Evolutionary conservation across 495 filamentous ascomycete genomes (phyloP), one percentile per base, ranked within the genome.

Genomic region (Thozetella sp.): DNA sequence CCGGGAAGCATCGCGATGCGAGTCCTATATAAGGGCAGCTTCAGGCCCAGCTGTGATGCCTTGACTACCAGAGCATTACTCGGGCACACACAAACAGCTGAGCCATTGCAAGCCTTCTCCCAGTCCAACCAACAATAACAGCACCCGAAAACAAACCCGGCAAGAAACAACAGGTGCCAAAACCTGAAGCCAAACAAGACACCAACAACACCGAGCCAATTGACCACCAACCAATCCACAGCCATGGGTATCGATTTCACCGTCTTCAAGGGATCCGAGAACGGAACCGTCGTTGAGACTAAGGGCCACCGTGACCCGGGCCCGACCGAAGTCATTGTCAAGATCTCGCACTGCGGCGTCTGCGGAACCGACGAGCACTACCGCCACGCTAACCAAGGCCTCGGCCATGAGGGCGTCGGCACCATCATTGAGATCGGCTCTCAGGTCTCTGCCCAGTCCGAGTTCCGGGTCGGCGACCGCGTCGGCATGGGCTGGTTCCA

Each of bases 371-470:
- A 81, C 65, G 69, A 71, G 57, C 66, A 69, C 57, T 82, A 77
- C 63, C 67, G 64, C 17, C 54, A 66, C 2, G 54, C 51, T 10
- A 81, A 85, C 57, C 78, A 80, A 67, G 83, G 71, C 1, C 76
- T 86, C 6, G 85, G 85, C 10, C 85, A 87, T 59, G 85, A 87
- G 68, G 84, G 84, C 20, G 68, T 74, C 20, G 84, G 84, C 4
- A 54, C 80, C 2, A 77, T 87, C 25, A 74, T 83, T 55, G 72
- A 74, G 34, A 62, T 74, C 20, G 84, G 83, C 1, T 68, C 43
- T 10, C 20, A 10, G 4, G 43, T 48, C 10, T n/a, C 77, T 0
- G 71, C 71, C 1, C 75, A 76, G 22, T 66, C 74, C 17, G 30
- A 59, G 0, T 53, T 86, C 55, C 78, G 78, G 54, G 76, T 77